phyloP scores from a whole-genome alignment of 306 rosid genomes.

The Alnus glutinosa region DNA sequence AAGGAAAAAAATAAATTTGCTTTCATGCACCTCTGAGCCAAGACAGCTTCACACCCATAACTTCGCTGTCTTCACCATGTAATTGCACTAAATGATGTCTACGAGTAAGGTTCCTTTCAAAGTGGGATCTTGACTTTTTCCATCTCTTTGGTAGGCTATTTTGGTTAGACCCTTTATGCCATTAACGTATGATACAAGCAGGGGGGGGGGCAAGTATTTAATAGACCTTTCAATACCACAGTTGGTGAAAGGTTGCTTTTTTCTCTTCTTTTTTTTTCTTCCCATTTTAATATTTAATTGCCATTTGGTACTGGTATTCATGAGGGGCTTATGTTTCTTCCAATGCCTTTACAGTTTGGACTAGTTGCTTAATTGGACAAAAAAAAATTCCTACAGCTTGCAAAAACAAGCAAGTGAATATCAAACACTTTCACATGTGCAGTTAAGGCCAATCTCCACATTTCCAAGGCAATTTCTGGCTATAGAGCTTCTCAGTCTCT shows the following conservation, averaged over 20 bases:
- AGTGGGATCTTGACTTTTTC: neutral
- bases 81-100: slow-evolving; percentile 2
- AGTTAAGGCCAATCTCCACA: slow-evolving; percentile 26
- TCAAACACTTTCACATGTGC: slow-evolving; percentile 19
- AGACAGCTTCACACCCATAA: neutral
- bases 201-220: neutral
- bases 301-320: slow-evolving; percentile 28
- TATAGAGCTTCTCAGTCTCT: neutral
- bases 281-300: neutral
- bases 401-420: neutral
- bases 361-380: slow-evolving; percentile 28
- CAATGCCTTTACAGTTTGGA: slow-evolving; percentile 41
- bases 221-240: neutral
- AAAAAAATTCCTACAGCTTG: slow-evolving; percentile 19
- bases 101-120: neutral
- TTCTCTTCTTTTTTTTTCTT: neutral
- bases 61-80: neutral
- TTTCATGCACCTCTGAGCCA: neutral
- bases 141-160: slow-evolving; percentile 3
- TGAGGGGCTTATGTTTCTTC: slow-evolving; percentile 28
- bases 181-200: neutral
- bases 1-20: neutral
- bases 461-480: slow-evolving; percentile 16
- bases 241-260: slow-evolving; percentile 3
- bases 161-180: neutral